phyloP scores from a whole-genome alignment of 768 basidiomycete species.

The Podaxis pistillaris region DNA sequence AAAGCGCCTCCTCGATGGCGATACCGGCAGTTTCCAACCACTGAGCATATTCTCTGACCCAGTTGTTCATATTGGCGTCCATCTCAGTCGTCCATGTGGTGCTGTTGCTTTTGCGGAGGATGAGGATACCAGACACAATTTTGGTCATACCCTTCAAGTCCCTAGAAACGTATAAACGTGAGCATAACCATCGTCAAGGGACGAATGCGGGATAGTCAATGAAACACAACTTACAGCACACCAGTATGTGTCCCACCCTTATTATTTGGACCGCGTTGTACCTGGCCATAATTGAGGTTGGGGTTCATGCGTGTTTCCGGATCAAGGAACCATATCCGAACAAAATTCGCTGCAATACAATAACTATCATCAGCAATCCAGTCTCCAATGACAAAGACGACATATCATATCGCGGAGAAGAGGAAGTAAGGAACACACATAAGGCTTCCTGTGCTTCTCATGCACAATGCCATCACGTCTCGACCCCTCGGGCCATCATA shows the following conservation, averaged over 20 bases:
- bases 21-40: slow-evolving; percentile 55
- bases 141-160: slow-evolving; percentile 62
- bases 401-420: not conserved
- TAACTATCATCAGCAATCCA: not conserved
- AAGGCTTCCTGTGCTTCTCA: not conserved
- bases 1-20: slow-evolving; percentile 43
- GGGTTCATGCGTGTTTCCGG: slow-evolving; percentile 60
- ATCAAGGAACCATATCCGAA: slow-evolving; percentile 63
- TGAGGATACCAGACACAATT: slow-evolving; percentile 48
- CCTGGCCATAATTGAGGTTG: slow-evolving; percentile 57
- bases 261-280: slow-evolving; percentile 40
- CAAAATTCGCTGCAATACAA: slow-evolving; percentile 34
- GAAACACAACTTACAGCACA: slow-evolving; percentile 35
- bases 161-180: slow-evolving; percentile 26
- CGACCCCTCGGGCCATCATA: not conserved
- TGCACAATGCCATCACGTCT: not conserved
- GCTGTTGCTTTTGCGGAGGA: slow-evolving; percentile 48
- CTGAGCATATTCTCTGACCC: slow-evolving; percentile 49
- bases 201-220: not conserved
- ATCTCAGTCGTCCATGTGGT: slow-evolving; percentile 54
- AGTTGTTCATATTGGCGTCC: slow-evolving; percentile 46
- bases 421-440: not conserved
- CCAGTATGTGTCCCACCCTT: slow-evolving; percentile 49
- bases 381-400: not conserved
- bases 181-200: not conserved